A percentile compares a stretch with the other conserved stretches of the same genome.
These are phyloP conservation scores for Neovahlkampfia damariscottae DNA, from an alignment of 78 protist species.

Conservation along the genomic window DNA sequence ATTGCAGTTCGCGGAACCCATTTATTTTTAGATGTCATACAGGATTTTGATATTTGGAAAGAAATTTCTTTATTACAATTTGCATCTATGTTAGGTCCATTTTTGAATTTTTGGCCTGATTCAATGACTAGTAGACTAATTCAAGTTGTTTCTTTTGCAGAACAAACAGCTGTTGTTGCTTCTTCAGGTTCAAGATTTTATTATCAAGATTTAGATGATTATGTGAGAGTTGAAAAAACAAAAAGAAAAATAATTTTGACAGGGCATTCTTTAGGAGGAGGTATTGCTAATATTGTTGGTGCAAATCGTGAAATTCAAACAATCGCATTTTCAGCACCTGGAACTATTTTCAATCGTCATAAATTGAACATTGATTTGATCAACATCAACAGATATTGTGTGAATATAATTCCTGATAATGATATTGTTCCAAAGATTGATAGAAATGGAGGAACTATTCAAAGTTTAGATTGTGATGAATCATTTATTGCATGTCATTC, in stretches of 20 bases:
- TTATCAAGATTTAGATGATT: constrained; percentile 6
- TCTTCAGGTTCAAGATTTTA: constrained; percentile 1
- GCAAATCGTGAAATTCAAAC: constrained; percentile 7
- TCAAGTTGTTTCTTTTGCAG: not conserved
- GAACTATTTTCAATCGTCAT: not conserved
- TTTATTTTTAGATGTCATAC: not conserved
- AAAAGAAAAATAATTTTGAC: not conserved
- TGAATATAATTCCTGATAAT: not conserved
- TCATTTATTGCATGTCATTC: not conserved
- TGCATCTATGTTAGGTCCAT: constrained; percentile 15
- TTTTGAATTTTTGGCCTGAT: constrained; percentile 19
- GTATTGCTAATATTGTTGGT: constrained; percentile 21
- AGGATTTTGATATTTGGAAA: constrained; percentile 17
- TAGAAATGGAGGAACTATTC: not conserved
- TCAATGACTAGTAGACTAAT: not conserved
- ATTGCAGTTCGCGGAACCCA: not conserved
- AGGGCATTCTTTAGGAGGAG: constrained; percentile 27
- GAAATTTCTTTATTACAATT: constrained; percentile 12
- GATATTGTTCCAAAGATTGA: not conserved
- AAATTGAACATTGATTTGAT: not conserved
- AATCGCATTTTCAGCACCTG: constrained; percentile 20
- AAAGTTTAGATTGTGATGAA: not conserved
- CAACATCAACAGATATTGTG: not conserved
- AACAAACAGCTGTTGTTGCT: not conserved
- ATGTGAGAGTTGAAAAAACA: not conserved